Evolutionary conservation across 163 green algal species (phyloP).

Genomic region (Scenedesmus sp.): DNA sequence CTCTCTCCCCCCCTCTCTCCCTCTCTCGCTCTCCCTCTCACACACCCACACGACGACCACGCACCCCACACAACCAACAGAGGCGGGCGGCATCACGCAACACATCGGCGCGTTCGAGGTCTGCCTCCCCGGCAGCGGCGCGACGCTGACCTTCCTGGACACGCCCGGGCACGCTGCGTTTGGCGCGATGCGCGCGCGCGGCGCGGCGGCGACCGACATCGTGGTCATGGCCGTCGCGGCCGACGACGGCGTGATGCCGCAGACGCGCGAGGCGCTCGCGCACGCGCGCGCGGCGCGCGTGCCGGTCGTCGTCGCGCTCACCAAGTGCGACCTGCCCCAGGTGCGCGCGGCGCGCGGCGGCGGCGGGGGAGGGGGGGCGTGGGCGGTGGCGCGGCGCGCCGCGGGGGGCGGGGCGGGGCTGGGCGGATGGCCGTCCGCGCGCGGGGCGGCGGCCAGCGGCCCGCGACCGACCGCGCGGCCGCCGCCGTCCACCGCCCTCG

Average conservation of each 20-base stretch:
- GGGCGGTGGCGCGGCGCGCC: too few relatives aligned
- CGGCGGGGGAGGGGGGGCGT: too few relatives aligned
- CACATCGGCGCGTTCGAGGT: constrained; percentile 92
- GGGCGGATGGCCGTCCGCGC: too few relatives aligned
- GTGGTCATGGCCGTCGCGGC: constrained; percentile 86
- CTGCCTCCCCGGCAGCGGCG: constrained; percentile 60
- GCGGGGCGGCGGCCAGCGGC: too few relatives aligned
- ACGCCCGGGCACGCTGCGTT: constrained; percentile 91
- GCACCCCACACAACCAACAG: constrained; percentile 43
- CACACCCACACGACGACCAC: constrained; percentile 11
- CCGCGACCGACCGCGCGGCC: too few relatives aligned
- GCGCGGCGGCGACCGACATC: constrained; percentile 79
- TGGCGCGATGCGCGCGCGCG: constrained; percentile 80
- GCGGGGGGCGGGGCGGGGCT: too few relatives aligned
- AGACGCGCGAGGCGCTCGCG: constrained; percentile 84
- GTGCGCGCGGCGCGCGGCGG: too few relatives aligned
- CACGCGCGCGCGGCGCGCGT: constrained; percentile 81
- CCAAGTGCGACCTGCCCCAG: constrained; percentile 88
- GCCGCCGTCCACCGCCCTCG: background rate
- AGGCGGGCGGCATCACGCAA: constrained; percentile 87
- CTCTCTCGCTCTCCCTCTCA: too few relatives aligned
- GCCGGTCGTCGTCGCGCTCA: constrained; percentile 91
- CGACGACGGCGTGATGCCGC: constrained; percentile 89
- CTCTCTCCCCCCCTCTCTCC: too few relatives aligned
- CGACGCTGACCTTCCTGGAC: constrained; percentile 85